phyloP scores from a whole-genome alignment of 2,329 filamentous ascomycete genomes.

The Didymella exigua region DNA sequence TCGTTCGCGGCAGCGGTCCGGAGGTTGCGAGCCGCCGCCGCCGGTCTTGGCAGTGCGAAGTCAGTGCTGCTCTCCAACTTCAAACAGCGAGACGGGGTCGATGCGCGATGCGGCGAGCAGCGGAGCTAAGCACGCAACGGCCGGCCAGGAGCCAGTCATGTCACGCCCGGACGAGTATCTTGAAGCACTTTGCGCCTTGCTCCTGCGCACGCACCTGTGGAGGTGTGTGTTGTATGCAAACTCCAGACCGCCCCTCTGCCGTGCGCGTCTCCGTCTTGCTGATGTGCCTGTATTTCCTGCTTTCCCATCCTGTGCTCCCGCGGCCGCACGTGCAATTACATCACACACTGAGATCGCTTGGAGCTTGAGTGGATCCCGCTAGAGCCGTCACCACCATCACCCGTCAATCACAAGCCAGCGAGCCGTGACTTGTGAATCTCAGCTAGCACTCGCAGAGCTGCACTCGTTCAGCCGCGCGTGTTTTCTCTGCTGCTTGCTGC shows the following conservation, averaged over 20 bases:
- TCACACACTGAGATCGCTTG: conserved; percentile 21
- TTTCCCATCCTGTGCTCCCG: conserved; percentile 19
- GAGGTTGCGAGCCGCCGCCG: conserved; percentile 16
- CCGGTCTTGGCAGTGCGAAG: conserved; percentile 11
- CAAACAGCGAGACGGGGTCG: not conserved
- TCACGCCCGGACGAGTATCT: conserved; percentile 10
- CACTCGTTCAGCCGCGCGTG: not conserved
- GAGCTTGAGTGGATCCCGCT: conserved; percentile 26
- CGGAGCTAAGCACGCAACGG: conserved; percentile 16
- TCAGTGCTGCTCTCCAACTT: conserved; percentile 1
- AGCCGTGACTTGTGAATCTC: conserved; percentile 13
- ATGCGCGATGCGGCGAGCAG: not conserved
- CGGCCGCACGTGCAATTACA: conserved; percentile 39
- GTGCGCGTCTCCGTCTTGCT: not conserved
- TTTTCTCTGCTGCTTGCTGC: not conserved
- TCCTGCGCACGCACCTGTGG: conserved; percentile 1
- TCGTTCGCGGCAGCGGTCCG: conserved; percentile 5
- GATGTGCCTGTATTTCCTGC: conserved; percentile 11
- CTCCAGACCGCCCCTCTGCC: not conserved
- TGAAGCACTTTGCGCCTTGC: conserved; percentile 12
- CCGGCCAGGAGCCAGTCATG: conserved; percentile 9
- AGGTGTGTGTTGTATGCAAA: not conserved
- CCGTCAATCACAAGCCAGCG: conserved; percentile 18
- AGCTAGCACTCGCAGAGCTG: conserved; percentile 9
- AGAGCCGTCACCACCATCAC: conserved; percentile 17